Conservation (phyloP, 2,329 filamentous ascomycete genomes). For the Ambrosiella beaveri region DNA sequence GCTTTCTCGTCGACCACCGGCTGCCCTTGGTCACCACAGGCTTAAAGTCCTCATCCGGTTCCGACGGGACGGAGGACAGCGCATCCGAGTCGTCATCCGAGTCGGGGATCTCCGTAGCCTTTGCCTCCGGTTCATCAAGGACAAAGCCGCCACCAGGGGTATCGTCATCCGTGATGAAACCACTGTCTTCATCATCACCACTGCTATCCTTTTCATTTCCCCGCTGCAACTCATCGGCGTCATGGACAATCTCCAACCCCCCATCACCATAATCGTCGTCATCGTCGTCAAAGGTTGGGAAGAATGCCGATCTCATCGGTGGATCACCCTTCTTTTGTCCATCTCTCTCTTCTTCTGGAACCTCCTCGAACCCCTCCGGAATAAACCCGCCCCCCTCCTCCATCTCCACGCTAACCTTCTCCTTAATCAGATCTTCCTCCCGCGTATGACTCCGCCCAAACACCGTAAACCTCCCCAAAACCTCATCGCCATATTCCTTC, state of each 20-base stretch:
- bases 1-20: not conserved
- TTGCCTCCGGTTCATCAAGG: not conserved
- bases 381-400: slow-evolving; percentile 39
- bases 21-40: not conserved
- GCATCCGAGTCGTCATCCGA: not conserved
- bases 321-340: not conserved
- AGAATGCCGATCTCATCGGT: slow-evolving; percentile 25
- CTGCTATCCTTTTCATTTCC: not conserved
- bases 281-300: slow-evolving; percentile 29
- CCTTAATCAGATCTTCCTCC: slow-evolving; percentile 12
- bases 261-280: slow-evolving; percentile 23
- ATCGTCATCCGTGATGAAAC: not conserved
- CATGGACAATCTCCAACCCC: slow-evolving; percentile 11
- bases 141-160: not conserved
- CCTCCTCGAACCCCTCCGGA: slow-evolving; percentile 36
- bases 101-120: not conserved
- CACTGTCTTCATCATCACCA: slow-evolving; percentile 1
- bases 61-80: not conserved
- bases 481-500: slow-evolving; percentile 54
- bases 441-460: slow-evolving; percentile 10
- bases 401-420: not conserved
- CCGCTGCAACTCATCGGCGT: slow-evolving; percentile 8
- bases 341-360: slow-evolving; percentile 22
- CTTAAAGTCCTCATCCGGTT: not conserved
- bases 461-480: slow-evolving; percentile 27